These are phyloP conservation scores for Filosporella fistucella DNA, from an alignment of 495 filamentous ascomycete species.

Conservation along the genomic window DNA sequence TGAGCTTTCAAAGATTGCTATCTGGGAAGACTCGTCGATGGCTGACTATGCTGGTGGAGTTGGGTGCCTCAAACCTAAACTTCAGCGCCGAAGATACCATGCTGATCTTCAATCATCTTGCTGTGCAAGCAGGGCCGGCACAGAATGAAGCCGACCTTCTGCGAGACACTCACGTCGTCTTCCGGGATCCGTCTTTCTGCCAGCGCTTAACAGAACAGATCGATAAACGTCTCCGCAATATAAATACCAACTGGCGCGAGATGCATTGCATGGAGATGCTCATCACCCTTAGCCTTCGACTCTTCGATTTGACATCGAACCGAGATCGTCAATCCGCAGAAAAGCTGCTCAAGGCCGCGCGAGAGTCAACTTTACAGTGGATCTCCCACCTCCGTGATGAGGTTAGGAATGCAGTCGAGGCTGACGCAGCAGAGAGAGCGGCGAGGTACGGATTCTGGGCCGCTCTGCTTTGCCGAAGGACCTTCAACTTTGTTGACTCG, in stretches of 20 bases:
- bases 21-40: conserved; percentile 40
- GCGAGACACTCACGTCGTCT: conserved; percentile 38
- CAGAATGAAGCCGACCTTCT: conserved; percentile 25
- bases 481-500: conserved; percentile 33
- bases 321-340: conserved; percentile 7
- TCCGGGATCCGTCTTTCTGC: conserved; percentile 41
- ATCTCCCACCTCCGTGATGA: conserved; percentile 39
- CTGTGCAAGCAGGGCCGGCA: conserved; percentile 40
- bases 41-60: conserved; percentile 41
- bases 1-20: conserved; percentile 41
- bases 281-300: conserved; percentile 35
- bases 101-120: conserved; percentile 37
- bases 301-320: conserved; percentile 21
- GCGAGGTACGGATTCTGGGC: conserved; percentile 42
- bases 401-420: conserved; percentile 32
- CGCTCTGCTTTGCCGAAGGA: conserved; percentile 44
- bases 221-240: conserved; percentile 29
- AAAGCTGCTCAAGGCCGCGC: conserved; percentile 21
- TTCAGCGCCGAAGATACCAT: conserved; percentile 43
- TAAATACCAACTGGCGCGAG: conserved; percentile 45
- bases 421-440: conserved; percentile 28
- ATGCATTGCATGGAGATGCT: conserved; percentile 40
- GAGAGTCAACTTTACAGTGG: conserved; percentile 34
- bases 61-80: conserved; percentile 49
- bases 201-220: conserved; percentile 36